Base-by-base conservation (phyloP, 2,329 filamentous ascomycete genomes). In the Xylaria digitata region DNA sequence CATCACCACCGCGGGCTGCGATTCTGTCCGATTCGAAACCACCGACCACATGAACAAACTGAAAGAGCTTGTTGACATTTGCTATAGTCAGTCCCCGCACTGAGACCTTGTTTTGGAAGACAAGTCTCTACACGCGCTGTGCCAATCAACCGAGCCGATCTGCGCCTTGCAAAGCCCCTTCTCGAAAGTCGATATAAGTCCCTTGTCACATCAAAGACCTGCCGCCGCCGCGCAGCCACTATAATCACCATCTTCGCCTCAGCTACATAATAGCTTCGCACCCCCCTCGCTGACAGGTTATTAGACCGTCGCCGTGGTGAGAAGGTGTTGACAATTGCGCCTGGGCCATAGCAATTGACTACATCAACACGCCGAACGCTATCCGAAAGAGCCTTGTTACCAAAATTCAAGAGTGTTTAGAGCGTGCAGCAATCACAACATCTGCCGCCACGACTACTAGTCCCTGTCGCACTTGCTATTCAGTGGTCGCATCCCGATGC, bases 251-350 rank as follows among this genome's bases (percentile, higher is more conserved):
- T 23, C 53, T 57, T 56, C 70, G 34, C 60, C 55, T n/a, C 67
- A 66, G 60, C 58, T 62, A 42, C 53, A 48, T 23, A 55, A n/a
- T 37, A 23, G 40, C 11, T 48, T 34, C 32, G 26, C 26, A 2
- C 13, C 30, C 61, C 61, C 68, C 62, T 57, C 63, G 62, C 60
- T 71, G 63, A 63, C 70, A 70, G 75, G 76, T 77, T 77, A 76
- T 75, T 76, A 77, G 75, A 77, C 75, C 72, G 69, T 67, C 63
- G 67, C 70, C 58, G 65, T 63, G 68, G 68, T 62, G 67, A 72
- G 54, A 54, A 50, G 53, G 55, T 40, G 30, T 32, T 58, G 19
- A 15, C 46, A 40, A 53, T 32, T 48, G 43, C 40, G 45, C 52
- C 23, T 26, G n/a, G 50, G 19, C 6, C 30, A 43, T 17, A 6